Conservation (phyloP, 176 grass and related monocot species). For the Raddia guianensis region DNA sequence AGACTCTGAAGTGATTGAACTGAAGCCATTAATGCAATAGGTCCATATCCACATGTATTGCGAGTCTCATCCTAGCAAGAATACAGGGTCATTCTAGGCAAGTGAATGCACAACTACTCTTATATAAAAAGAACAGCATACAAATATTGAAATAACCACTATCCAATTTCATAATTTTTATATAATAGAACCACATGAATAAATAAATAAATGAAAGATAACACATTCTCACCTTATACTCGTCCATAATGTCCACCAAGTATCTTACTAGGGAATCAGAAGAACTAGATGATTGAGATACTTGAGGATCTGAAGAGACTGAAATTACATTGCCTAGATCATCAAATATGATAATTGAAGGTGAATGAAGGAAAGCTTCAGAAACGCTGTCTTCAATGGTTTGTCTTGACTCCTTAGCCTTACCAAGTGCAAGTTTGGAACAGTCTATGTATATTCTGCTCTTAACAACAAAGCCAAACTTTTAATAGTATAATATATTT, state of each 20-base stretch:
- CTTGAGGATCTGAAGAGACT: constrained; percentile 73
- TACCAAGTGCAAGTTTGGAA: constrained; percentile 82
- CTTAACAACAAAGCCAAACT: constrained; percentile 35
- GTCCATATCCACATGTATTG: constrained; percentile 80
- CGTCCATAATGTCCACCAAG: constrained; percentile 77
- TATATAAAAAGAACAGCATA: constrained; percentile 4
- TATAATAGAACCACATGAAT: constrained; percentile 25
- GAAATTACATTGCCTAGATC: constrained; percentile 80
- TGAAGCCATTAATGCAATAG: constrained; percentile 82
- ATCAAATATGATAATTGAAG: constrained; percentile 92
- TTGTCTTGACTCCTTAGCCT: constrained; percentile 68
- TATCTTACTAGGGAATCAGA: constrained; percentile 69
- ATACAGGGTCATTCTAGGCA: constrained; percentile 33
- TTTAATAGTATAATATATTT: constrained; percentile 15
- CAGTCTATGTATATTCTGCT: constrained; percentile 81
- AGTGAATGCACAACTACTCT: constrained; percentile 15
- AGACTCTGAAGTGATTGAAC: constrained; percentile 75
- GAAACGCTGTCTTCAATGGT: constrained; percentile 67
- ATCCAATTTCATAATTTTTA: constrained; percentile 14
- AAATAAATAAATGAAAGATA: constrained; percentile 17
- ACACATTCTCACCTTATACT: constrained; percentile 65
- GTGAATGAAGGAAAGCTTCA: constrained; percentile 72
- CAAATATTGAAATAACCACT: constrained; percentile 5
- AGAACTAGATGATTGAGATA: constrained; percentile 67
- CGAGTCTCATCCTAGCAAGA: constrained; percentile 66